phyloP scores from a whole-genome alignment of 2,329 filamentous ascomycete genomes.

The Colletotrichum coccodes region DNA sequence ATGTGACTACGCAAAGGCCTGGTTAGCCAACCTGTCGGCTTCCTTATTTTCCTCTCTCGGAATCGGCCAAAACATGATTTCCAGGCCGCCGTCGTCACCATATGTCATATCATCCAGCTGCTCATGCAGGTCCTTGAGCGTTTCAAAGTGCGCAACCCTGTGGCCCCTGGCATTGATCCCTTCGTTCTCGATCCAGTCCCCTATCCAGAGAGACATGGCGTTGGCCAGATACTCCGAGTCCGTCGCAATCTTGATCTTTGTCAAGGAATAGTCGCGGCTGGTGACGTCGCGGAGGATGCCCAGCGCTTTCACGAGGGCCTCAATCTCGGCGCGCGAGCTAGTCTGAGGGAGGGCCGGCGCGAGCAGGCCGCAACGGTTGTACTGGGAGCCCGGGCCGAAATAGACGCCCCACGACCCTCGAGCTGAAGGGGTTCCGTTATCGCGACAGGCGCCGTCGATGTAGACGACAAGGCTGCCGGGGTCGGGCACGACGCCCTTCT shows the following conservation, averaged over 20 bases:
- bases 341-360: slow-evolving; percentile 29
- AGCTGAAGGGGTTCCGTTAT: slow-evolving; percentile 35
- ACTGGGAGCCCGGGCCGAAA: slow-evolving; percentile 37
- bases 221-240: slow-evolving; percentile 34
- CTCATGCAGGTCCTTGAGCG: slow-evolving; percentile 24
- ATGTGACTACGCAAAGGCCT: neutral
- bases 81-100: slow-evolving; percentile 27
- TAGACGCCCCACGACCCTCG: slow-evolving; percentile 38
- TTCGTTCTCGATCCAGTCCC: slow-evolving; percentile 32
- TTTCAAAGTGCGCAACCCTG: slow-evolving; percentile 23
- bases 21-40: slow-evolving; percentile 32
- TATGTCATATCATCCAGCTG: slow-evolving; percentile 31
- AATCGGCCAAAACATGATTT: slow-evolving; percentile 33
- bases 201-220: slow-evolving; percentile 33
- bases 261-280: neutral
- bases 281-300: slow-evolving; percentile 12
- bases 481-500: neutral
- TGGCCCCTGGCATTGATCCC: slow-evolving; percentile 5
- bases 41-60: slow-evolving; percentile 30
- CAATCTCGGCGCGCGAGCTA: slow-evolving; percentile 34
- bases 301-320: slow-evolving; percentile 34
- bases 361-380: slow-evolving; percentile 33
- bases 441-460: slow-evolving; percentile 38
- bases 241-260: slow-evolving; percentile 27
- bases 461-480: slow-evolving; percentile 33